Percentiles rank a stretch among this genome's conserved stretches.
Evolutionary conservation across 1,284 basidiomycete species (phyloP).

Genomic region (Grifola frondosa): DNA sequence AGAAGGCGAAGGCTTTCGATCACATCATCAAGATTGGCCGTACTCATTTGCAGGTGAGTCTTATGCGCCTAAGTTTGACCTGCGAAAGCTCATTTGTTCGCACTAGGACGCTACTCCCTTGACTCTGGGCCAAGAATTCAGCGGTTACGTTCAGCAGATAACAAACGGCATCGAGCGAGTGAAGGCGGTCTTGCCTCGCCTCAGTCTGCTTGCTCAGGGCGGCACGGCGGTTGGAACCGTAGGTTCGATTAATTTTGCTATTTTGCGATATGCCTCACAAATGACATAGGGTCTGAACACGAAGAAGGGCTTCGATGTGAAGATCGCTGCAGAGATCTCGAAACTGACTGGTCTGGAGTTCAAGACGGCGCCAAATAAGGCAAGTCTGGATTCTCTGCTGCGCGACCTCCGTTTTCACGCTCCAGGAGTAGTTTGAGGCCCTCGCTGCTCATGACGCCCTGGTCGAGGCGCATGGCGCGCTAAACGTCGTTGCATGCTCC

Average conservation of each 20-base stretch:
- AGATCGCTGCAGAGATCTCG: slow-evolving; percentile 90
- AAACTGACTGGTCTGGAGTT: slow-evolving; percentile 91
- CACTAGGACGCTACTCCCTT: slow-evolving; percentile 92
- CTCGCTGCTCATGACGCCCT: slow-evolving; percentile 96
- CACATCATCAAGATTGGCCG: slow-evolving; percentile 98
- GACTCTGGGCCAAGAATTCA: slow-evolving; percentile 98
- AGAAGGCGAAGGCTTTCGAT: slow-evolving; percentile 81
- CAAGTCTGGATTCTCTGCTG: slow-evolving; percentile 26
- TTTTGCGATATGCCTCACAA: slow-evolving; percentile 2
- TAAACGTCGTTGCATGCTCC: slow-evolving; percentile 93
- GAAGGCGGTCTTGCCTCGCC: slow-evolving; percentile 80
- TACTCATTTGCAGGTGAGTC: slow-evolving; percentile 84
- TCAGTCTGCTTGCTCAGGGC: slow-evolving; percentile 93
- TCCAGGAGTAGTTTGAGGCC: slow-evolving; percentile 79
- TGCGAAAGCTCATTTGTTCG: background rate
- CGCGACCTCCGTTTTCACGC: slow-evolving; percentile 10
- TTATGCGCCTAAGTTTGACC: background rate
- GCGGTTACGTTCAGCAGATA: slow-evolving; percentile 96
- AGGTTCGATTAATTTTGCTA: slow-evolving; percentile 29
- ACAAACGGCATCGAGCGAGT: slow-evolving; percentile 89
- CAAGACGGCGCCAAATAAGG: slow-evolving; percentile 98
- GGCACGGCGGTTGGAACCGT: slow-evolving; percentile 98
- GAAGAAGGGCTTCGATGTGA: slow-evolving; percentile 93
- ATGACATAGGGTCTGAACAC: slow-evolving; percentile 87
- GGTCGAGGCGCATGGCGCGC: slow-evolving; percentile 94